Evolutionary conservation across 2,329 filamentous ascomycete species (phyloP).

Genomic region (Phyllosticta citriasiana): DNA sequence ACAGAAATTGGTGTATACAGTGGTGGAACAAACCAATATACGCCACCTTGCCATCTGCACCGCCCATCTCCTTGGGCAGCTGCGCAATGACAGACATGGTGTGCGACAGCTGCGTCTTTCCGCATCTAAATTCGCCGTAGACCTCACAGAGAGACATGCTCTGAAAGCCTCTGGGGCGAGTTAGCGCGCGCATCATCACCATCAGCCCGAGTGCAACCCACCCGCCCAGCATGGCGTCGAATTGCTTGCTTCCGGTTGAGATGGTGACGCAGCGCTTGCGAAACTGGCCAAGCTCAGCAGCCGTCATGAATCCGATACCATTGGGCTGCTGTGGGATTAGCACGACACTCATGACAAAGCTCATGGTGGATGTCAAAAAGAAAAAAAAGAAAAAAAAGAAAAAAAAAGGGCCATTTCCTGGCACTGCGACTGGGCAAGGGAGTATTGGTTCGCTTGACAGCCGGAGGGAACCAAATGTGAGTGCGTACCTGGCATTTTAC

Average conservation of each 20-base stretch:
- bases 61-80: constrained; percentile 50
- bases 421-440: no score
- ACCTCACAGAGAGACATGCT: constrained; percentile 61
- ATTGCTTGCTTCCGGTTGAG: constrained; percentile 60
- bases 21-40: constrained; percentile 42
- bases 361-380: not conserved
- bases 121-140: constrained; percentile 54
- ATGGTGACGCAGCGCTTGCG: constrained; percentile 55
- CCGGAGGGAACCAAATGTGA: not conserved
- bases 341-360: not conserved
- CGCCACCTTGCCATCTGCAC: constrained; percentile 58
- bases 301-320: constrained; percentile 51
- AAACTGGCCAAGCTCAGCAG: constrained; percentile 52
- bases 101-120: constrained; percentile 60
- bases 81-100: constrained; percentile 58
- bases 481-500: constrained; percentile 46
- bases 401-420: no score
- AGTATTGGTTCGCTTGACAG: not conserved
- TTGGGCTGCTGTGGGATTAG: constrained; percentile 39
- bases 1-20: constrained; percentile 19
- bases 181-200: constrained; percentile 11
- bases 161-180: constrained; percentile 48
- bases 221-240: constrained; percentile 56
- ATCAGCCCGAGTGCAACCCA: constrained; percentile 18
- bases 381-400: no score